Base-by-base conservation (phyloP, 495 filamentous ascomycete genomes). In the Penicillium manginii region DNA sequence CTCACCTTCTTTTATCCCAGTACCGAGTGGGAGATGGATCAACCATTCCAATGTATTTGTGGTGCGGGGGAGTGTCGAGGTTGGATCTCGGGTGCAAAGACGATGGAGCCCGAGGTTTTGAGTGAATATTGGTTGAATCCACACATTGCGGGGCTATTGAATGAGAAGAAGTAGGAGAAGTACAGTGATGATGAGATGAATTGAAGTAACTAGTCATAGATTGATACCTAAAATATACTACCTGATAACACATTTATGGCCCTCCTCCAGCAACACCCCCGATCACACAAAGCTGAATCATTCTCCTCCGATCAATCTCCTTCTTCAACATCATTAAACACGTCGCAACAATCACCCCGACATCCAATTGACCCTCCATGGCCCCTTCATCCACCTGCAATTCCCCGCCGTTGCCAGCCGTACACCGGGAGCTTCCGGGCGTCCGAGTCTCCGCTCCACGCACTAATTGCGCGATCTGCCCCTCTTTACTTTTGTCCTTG, bases 1-100 rank as follows among this genome's bases (percentile, higher is more conserved):
- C 70, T 91, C 43, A 91, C 88, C 54, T 91, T 90, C 78, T 92
- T 92, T 75, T 92, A 92, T 67, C 89, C 89, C 7, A 87, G 83
- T 54, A 87, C 87, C 4, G 89, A 92, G 72, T 92, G 86, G 86
- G 64, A 81, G 56, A 91, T 91, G 88, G 84, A 84, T 43, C 87
- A 91, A 73, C 76, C 84, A 17, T 92, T 92, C 62, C 73, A 84
- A 57, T 92, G 89, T 66, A 73, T 70, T 37, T 92, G 89, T 67
- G 81, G 82, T 9, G 75, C 69, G 19, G 60, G 54, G 9, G 64
- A 67, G 6, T 78, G 75, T 42, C 58, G 59, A 19, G 72, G 71
- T 6, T 66, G 64, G 58, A 78, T 77, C 45, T 58, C 68, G 8
- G 75, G 75, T 0, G 75, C 74, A 0, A 71, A 70, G 57, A 60